Conservation (phyloP, 208 protist species). For the Polymyxa betae region DNA sequence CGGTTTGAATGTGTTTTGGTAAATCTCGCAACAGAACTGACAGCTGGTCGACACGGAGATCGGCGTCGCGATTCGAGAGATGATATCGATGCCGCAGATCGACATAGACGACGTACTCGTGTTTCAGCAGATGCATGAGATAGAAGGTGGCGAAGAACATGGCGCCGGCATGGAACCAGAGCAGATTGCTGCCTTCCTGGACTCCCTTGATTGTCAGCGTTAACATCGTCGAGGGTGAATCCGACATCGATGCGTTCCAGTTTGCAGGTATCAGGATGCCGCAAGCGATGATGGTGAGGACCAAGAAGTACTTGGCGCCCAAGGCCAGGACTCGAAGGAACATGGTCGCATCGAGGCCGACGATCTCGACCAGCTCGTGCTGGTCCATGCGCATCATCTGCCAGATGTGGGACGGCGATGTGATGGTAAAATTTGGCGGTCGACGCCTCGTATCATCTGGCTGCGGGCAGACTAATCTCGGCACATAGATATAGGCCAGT, state of each 20-base stretch:
- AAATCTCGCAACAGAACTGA: slow-evolving; percentile 2
- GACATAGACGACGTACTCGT: slow-evolving; percentile 10
- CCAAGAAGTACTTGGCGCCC: background rate
- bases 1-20: background rate
- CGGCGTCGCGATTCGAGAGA: background rate
- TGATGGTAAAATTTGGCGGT: background rate
- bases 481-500: background rate
- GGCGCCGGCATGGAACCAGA: slow-evolving; percentile 1
- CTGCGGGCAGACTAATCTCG: background rate
- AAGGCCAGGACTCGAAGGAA: background rate
- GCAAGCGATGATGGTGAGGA: background rate
- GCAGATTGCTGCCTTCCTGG: background rate
- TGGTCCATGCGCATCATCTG: background rate
- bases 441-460: background rate
- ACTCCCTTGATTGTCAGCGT: background rate
- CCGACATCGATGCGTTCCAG: background rate
- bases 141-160: background rate
- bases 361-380: background rate
- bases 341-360: slow-evolving; percentile 16
- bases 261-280: background rate
- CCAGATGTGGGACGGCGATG: background rate
- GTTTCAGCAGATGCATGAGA: background rate
- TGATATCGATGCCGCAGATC: background rate
- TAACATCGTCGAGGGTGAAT: background rate
- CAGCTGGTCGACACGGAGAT: slow-evolving; percentile 33